Evolutionary conservation across 2,329 filamentous ascomycete species (phyloP), one percentile per base, ranked within the genome.

Genomic region (Zarea fungicola): DNA sequence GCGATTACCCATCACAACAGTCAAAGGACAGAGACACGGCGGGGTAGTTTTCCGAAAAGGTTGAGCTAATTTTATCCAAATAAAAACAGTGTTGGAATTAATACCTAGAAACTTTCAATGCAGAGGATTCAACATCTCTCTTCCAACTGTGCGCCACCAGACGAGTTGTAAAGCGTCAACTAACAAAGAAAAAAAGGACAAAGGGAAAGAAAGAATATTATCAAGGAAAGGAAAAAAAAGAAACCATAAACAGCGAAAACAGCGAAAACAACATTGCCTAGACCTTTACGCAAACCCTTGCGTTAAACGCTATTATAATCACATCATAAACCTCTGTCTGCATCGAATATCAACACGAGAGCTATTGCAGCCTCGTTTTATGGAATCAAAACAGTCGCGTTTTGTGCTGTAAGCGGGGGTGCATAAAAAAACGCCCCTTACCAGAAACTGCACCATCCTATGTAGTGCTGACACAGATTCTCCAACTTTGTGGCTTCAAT

Each of bases 371-470:
- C n/a, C n/a, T n/a, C n/a, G n/a, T n/a, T n/a, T n/a, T n/a, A n/a
- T n/a, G n/a, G n/a, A n/a, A n/a, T n/a, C n/a, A n/a, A n/a, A n/a
- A n/a, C n/a, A n/a, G n/a, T n/a, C n/a, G n/a, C n/a, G n/a, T n/a
- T n/a, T n/a, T n/a, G n/a, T n/a, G n/a, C n/a, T n/a, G n/a, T n/a
- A n/a, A n/a, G n/a, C n/a, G n/a, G n/a, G n/a, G n/a, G n/a, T n/a
- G n/a, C n/a, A n/a, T n/a, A n/a, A 6, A 5, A 29, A 5, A 45
- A 40, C 25, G 19, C 19, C 36, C n/a, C n/a, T n/a, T 69, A 97
- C 92, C 92, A 97, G 77, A 96, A 97, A 69, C 89, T 95, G 71
- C 92, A 97, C 92, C 92, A 97, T 55, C 93, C 93, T 60, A 97
- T 96, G 66, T 96, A 99, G 73, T 97, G 93, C 75, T 97, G 93